Evolutionary conservation across 2,329 filamentous ascomycete genomes (phyloP).

Genomic region (Penicillium brasilianum): DNA sequence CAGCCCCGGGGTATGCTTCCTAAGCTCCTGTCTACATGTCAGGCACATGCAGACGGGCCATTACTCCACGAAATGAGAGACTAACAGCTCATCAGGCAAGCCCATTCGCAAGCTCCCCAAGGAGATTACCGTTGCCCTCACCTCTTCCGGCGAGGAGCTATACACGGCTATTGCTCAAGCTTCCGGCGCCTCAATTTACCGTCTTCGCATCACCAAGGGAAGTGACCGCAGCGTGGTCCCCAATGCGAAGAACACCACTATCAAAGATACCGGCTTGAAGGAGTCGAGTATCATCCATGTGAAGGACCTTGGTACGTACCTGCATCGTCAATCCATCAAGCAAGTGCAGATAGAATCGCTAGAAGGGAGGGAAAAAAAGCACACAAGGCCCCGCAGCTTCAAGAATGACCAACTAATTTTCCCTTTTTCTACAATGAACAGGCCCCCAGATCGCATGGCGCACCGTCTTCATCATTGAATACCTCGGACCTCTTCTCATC

Average conservation of each 20-base stretch:
- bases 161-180: slow-evolving; percentile 62
- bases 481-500: slow-evolving; percentile 87
- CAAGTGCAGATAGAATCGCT: not conserved
- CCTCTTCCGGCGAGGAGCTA: slow-evolving; percentile 60
- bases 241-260: slow-evolving; percentile 57
- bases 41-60: not conserved
- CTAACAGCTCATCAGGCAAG: slow-evolving; percentile 55
- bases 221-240: slow-evolving; percentile 64
- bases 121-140: slow-evolving; percentile 57
- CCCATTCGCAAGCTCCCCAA: slow-evolving; percentile 66
- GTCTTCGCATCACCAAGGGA: slow-evolving; percentile 68
- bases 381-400: not conserved
- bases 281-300: slow-evolving; percentile 73
- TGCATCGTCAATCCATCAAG: not conserved
- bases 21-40: slow-evolving; percentile 12
- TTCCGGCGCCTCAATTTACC: slow-evolving; percentile 62
- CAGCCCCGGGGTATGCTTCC: slow-evolving; percentile 48
- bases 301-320: slow-evolving; percentile 81
- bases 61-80: not conserved
- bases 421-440: slow-evolving; percentile 44
- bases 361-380: not conserved
- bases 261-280: slow-evolving; percentile 61
- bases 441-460: slow-evolving; percentile 90
- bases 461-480: slow-evolving; percentile 94
- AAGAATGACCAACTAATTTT: slow-evolving; percentile 26